These are phyloP conservation scores for Penicillium frequentans DNA, from an alignment of 2,329 filamentous ascomycete species.

Conservation along the genomic window DNA sequence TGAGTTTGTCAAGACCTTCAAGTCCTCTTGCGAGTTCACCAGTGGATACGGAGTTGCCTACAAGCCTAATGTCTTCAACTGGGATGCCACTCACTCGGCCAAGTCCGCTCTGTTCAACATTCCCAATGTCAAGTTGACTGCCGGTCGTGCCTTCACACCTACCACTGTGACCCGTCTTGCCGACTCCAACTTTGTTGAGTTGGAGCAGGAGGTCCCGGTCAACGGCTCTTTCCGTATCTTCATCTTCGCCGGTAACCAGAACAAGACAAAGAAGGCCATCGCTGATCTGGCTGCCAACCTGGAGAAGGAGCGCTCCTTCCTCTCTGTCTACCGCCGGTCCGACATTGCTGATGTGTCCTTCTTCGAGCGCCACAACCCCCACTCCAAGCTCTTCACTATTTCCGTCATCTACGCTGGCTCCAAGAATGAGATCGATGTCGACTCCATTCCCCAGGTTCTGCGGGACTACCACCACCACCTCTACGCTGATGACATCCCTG, in stretches of 20 bases:
- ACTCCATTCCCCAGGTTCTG: constrained; percentile 68
- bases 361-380: constrained; percentile 82
- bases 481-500: constrained; percentile 81
- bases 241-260: constrained; percentile 73
- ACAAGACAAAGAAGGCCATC: constrained; percentile 62
- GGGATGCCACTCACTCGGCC: constrained; percentile 71
- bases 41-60: constrained; percentile 90
- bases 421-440: constrained; percentile 70
- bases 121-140: constrained; percentile 63
- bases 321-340: constrained; percentile 61
- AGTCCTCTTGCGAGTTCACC: constrained; percentile 87
- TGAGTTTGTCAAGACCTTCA: constrained; percentile 86
- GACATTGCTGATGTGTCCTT: constrained; percentile 66
- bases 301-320: constrained; percentile 69
- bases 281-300: constrained; percentile 68
- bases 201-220: constrained; percentile 85
- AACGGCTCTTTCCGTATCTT: constrained; percentile 88
- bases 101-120: constrained; percentile 70
- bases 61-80: constrained; percentile 78
- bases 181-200: constrained; percentile 84
- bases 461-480: constrained; percentile 77
- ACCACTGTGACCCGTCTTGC: constrained; percentile 81
- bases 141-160: constrained; percentile 74
- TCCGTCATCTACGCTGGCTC: constrained; percentile 71
- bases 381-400: constrained; percentile 78